Evolutionary conservation across 1,284 basidiomycete species (phyloP), one percentile per base, ranked within the genome.

Genomic region (Irpex sp.): DNA sequence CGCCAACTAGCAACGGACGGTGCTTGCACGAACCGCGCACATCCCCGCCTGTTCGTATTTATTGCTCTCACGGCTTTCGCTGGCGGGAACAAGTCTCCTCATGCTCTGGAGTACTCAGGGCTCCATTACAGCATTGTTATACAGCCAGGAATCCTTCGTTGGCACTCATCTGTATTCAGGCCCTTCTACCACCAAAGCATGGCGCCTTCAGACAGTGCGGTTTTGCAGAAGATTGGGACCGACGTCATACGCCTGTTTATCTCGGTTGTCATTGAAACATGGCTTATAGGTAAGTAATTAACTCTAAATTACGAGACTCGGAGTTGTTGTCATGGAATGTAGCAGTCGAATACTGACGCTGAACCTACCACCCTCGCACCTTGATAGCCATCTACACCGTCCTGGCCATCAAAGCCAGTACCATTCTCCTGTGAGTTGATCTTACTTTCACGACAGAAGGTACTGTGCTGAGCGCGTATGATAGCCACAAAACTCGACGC

Each of bases 181-280:
- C 32, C 7, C 49, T n/a, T 15, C 15, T 54, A n/a, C 49, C 49
- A 54, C 49, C 15, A 38, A 38, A 44, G 20, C 60, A 76, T 87
- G 85, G 42, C 67, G 15, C 68, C 69, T 20, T 27, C 7, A 18
- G 70, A 72, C 67, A 64, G 45, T 7, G 66, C 68, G 3, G 54
- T 62, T 6, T 62, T 67, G 43, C 69, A 68, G 27, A 67, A 45
- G 11, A 69, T 72, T 27, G 73, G 73, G 15, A 67, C 70, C 20
- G 69, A 74, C 62, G 18, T 70, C 44, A 64, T 72, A 11, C 67
- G 72, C 22, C 43, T 58, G 7, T 70, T 72, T 44, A 69, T 74
- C 18, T 58, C 73, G 7, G 63, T 74, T 1, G 43, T 60, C 24
- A 69, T 74, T 3, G 71, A 74, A 27, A 72, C 73, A 10, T 70